A percentile compares a stretch with the other conserved stretches of the same genome.
Evolutionary conservation across 768 basidiomycete species (phyloP).

Genomic region (Tricholoma sp.): DNA sequence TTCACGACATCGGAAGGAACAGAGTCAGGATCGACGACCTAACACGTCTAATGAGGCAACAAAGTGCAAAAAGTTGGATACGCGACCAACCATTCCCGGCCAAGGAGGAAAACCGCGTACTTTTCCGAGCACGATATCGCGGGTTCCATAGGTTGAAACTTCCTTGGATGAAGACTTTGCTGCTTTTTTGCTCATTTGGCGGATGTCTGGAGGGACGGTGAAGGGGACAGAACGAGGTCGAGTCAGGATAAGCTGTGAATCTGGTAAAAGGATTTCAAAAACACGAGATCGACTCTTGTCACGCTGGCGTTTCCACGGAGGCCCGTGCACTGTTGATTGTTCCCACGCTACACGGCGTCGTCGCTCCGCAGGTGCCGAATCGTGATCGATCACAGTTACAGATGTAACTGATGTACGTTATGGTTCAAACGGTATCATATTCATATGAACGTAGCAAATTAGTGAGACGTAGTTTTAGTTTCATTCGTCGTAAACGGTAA

Average conservation of each 20-base stretch:
- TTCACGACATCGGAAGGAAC: constrained; percentile 58
- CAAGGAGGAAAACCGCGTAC: constrained; percentile 92
- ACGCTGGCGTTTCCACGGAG: neutral
- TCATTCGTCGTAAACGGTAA: too few relatives aligned
- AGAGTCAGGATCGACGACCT: constrained; percentile 77
- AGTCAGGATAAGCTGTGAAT: too few relatives aligned
- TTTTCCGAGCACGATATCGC: constrained; percentile 89
- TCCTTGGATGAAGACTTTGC: constrained; percentile 34
- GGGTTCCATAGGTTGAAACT: constrained; percentile 52
- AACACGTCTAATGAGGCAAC: constrained; percentile 9
- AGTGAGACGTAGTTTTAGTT: too few relatives aligned
- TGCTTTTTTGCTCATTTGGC: constrained; percentile 49
- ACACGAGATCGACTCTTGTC: neutral
- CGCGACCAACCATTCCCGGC: constrained; percentile 75
- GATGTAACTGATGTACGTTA: too few relatives aligned
- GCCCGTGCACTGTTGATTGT: neutral
- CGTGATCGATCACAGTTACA: too few relatives aligned
- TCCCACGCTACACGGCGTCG: too few relatives aligned
- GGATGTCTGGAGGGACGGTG: neutral
- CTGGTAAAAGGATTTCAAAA: neutral
- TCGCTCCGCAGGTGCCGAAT: too few relatives aligned
- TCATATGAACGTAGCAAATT: too few relatives aligned
- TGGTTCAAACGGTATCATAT: too few relatives aligned
- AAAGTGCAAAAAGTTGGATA: neutral
- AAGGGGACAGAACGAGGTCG: too few relatives aligned